Percentiles rank a stretch among this genome's conserved stretches.
Evolutionary conservation across 2,329 filamentous ascomycete genomes (phyloP).

Genomic region (Hortaea werneckii): DNA sequence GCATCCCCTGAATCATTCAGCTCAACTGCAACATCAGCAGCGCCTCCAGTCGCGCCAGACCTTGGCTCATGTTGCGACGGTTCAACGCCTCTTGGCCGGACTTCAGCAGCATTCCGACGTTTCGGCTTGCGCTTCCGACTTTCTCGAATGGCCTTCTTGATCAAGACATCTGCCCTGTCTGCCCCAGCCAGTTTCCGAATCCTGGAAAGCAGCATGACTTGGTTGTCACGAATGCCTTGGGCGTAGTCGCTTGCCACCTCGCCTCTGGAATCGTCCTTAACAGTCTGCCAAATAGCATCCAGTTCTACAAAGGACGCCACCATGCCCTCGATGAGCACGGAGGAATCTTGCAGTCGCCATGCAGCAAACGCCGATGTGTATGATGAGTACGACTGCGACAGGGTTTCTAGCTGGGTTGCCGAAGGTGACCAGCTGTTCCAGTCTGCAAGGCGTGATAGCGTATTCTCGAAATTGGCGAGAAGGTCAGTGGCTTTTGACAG

Average conservation of each 20-base stretch:
- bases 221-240: conserved; percentile 70
- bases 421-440: conserved; percentile 59
- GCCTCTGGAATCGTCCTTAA: conserved; percentile 66
- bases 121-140: conserved; percentile 54
- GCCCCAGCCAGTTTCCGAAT: conserved; percentile 69
- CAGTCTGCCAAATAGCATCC: conserved; percentile 72
- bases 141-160: conserved; percentile 64
- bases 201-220: conserved; percentile 65
- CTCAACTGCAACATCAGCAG: not conserved
- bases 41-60: conserved; percentile 4
- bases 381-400: conserved; percentile 60
- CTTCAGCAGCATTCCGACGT: conserved; percentile 59
- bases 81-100: conserved; percentile 53
- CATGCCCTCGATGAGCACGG: conserved; percentile 71
- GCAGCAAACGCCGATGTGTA: conserved; percentile 72
- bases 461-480: conserved; percentile 67
- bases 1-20: conserved; percentile 12
- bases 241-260: conserved; percentile 67
- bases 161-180: conserved; percentile 60
- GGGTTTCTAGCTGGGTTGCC: conserved; percentile 48
- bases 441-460: conserved; percentile 53
- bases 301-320: conserved; percentile 77
- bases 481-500: conserved; percentile 69
- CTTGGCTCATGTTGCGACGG: not conserved
- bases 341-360: conserved; percentile 74